Percentiles rank a stretch among this genome's conserved stretches.
phyloP scores from a whole-genome alignment of 2,329 filamentous ascomycete species.

The Thielaviopsis ethacetica region DNA sequence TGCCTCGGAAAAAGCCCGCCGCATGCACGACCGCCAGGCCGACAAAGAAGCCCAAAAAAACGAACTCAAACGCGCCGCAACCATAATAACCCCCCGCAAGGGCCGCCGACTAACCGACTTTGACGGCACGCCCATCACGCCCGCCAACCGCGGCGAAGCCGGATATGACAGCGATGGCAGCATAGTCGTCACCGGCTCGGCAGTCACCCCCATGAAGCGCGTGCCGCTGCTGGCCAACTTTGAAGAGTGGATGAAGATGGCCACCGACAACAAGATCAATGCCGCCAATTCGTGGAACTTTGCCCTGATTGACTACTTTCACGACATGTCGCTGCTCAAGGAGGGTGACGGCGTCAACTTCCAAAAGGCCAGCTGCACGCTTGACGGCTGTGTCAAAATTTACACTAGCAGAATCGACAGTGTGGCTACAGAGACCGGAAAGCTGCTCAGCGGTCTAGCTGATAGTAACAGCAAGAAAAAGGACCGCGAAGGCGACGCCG shows the following conservation, averaged over 20 bases:
- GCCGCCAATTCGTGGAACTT: slow-evolving; percentile 98
- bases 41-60: slow-evolving; percentile 84
- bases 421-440: slow-evolving; percentile 92
- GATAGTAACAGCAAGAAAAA: slow-evolving; percentile 69
- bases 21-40: slow-evolving; percentile 73
- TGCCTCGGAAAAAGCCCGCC: slow-evolving; percentile 74
- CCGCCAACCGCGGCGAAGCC: slow-evolving; percentile 24
- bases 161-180: slow-evolving; percentile 25
- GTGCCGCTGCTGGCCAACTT: slow-evolving; percentile 95
- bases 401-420: slow-evolving; percentile 98
- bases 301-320: slow-evolving; percentile 98
- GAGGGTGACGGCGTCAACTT: slow-evolving; percentile 97
- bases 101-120: slow-evolving; percentile 40
- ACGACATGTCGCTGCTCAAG: slow-evolving; percentile 94
- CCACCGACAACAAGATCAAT: slow-evolving; percentile 98
- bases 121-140: slow-evolving; percentile 38
- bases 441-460: slow-evolving; percentile 80
- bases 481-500: slow-evolving; percentile 48
- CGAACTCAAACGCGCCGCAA: slow-evolving; percentile 63
- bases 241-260: slow-evolving; percentile 99
- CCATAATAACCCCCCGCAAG: slow-evolving; percentile 55
- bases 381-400: slow-evolving; percentile 97
- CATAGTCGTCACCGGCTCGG: slow-evolving; percentile 52
- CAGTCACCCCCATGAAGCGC: slow-evolving; percentile 88
- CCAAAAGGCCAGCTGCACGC: slow-evolving; percentile 91